Conservation (phyloP, 345 rosid genomes). For the Corymbia maculata region DNA sequence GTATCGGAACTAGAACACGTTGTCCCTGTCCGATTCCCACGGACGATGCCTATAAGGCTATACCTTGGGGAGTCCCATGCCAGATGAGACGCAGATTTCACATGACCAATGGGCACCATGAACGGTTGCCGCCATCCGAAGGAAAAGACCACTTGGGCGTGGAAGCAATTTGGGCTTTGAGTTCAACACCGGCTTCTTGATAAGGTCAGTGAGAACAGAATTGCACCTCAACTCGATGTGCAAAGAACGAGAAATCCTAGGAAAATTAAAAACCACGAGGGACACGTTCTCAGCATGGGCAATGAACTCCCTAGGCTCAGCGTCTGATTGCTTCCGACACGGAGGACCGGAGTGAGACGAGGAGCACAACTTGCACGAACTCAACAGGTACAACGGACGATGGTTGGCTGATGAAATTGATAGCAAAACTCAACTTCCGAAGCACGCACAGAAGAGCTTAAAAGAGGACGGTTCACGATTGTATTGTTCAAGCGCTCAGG, state of each 20-base stretch:
- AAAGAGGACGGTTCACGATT: background rate
- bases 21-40: background rate
- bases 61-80: background rate
- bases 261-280: background rate
- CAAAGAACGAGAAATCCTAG: background rate
- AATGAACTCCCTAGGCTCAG: background rate
- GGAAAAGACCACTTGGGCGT: background rate
- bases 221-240: background rate
- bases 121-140: background rate
- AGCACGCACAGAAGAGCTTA: background rate
- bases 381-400: background rate
- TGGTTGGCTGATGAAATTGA: background rate
- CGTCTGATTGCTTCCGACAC: background rate
- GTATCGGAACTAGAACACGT: background rate
- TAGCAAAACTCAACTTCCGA: background rate
- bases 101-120: background rate
- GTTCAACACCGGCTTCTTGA: background rate
- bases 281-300: background rate
- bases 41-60: background rate
- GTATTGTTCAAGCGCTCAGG: background rate
- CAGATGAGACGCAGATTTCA: background rate
- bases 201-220: background rate
- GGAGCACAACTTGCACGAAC: background rate
- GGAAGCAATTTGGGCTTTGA: background rate
- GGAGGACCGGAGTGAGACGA: background rate